A percentile compares a stretch with the other conserved stretches of the same genome.
Evolutionary conservation across 2,329 filamentous ascomycete genomes (phyloP).

Genomic region (Blastomyces percursus): DNA sequence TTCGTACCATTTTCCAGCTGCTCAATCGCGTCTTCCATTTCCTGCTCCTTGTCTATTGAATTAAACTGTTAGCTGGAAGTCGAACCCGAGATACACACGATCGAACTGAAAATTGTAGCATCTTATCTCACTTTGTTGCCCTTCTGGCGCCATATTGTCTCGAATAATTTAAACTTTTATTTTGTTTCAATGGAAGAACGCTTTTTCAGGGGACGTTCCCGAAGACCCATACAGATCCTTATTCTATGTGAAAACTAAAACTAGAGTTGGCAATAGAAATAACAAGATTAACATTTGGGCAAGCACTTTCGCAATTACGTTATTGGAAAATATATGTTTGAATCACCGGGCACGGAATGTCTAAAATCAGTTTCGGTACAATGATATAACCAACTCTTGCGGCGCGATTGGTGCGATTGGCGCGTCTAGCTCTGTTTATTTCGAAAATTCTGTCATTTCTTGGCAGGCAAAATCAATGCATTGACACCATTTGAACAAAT

Average conservation of each 20-base stretch:
- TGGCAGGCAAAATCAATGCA: no score
- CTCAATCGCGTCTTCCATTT: slow-evolving; percentile 13
- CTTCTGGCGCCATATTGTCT: neutral
- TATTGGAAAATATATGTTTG: neutral
- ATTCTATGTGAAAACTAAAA: neutral
- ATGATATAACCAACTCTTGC: neutral
- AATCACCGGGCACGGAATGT: neutral
- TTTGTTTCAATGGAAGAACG: neutral
- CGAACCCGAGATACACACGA: neutral
- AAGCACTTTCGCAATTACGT: neutral
- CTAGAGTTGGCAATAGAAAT: neutral
- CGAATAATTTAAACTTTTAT: neutral
- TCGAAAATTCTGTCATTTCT: no score
- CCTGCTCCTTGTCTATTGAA: neutral
- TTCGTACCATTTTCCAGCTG: slow-evolving; percentile 15
- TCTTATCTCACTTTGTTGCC: neutral
- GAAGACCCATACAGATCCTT: neutral
- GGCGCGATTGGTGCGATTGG: neutral
- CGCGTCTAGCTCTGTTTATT: neutral
- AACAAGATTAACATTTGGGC: no score
- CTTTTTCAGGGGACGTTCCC: neutral
- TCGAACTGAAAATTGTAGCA: neutral
- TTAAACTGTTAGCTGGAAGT: neutral
- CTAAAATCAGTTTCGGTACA: neutral
- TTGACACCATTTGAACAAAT: no score